These are phyloP conservation scores for Alternaria angustiovoidea DNA, from an alignment of 2,329 filamentous ascomycete genomes.

Conservation along the genomic window DNA sequence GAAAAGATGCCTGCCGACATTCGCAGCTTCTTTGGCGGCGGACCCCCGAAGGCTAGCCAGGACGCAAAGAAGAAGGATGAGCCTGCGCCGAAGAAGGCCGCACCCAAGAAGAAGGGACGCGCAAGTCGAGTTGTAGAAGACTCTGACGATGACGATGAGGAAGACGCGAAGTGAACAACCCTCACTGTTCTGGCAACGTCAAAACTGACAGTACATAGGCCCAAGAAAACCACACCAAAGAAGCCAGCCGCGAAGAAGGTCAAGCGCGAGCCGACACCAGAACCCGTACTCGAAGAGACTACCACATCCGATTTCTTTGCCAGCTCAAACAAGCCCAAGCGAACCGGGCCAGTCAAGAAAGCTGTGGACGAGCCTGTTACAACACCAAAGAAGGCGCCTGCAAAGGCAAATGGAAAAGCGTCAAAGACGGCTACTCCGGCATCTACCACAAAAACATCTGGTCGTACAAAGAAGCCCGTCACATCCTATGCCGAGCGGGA, in stretches of 20 bases:
- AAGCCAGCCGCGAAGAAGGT: slow-evolving; percentile 66
- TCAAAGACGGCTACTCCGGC: slow-evolving; percentile 47
- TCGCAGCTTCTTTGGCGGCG: slow-evolving; percentile 86
- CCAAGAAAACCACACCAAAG: slow-evolving; percentile 59
- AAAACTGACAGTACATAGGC: slow-evolving; percentile 40
- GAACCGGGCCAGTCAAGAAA: slow-evolving; percentile 55
- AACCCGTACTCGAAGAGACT: slow-evolving; percentile 64
- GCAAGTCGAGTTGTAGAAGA: slow-evolving; percentile 69
- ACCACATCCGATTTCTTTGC: slow-evolving; percentile 71
- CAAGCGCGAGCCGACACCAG: slow-evolving; percentile 58
- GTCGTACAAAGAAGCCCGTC: slow-evolving; percentile 54
- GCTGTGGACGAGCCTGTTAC: slow-evolving; percentile 39
- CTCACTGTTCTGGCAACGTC: slow-evolving; percentile 3
- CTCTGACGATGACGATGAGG: slow-evolving; percentile 68
- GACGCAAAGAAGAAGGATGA: slow-evolving; percentile 43
- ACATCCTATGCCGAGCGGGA: slow-evolving; percentile 64
- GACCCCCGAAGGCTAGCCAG: slow-evolving; percentile 65
- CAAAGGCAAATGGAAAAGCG: slow-evolving; percentile 42
- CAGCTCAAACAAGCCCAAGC: slow-evolving; percentile 63
- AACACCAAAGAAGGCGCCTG: slow-evolving; percentile 48
- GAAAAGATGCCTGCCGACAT: slow-evolving; percentile 90
- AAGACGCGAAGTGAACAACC: slow-evolving; percentile 41
- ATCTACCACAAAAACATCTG: slow-evolving; percentile 48
- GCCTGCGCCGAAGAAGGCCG: slow-evolving; percentile 47
- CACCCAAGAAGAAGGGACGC: slow-evolving; percentile 54